Base-by-base conservation (phyloP, 129 eudicot species). In the Scalesia atractyloides region DNA sequence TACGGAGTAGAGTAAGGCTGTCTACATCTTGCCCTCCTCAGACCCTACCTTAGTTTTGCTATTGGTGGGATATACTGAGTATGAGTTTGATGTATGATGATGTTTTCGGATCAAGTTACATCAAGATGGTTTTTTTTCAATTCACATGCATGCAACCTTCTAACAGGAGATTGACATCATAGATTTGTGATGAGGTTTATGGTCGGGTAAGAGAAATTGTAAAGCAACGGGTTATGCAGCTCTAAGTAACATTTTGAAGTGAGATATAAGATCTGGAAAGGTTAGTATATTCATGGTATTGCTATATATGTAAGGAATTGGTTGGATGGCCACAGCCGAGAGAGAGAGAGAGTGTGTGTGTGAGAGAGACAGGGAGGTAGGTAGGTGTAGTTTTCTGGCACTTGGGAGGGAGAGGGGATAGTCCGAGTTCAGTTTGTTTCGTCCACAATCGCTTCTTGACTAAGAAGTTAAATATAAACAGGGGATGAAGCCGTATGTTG, bases 21-120 rank as follows among this genome's bases (percentile, higher is more conserved):
- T n/a, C n/a, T n/a, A n/a, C n/a, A n/a, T n/a, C n/a, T n/a, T n/a
- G n/a, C n/a, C n/a, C n/a, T n/a, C n/a, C n/a, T n/a, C n/a, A n/a
- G n/a, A n/a, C n/a, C n/a, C n/a, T n/a, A n/a, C n/a, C n/a, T n/a
- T n/a, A n/a, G n/a, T n/a, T n/a, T n/a, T n/a, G n/a, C n/a, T n/a
- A n/a, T n/a, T n/a, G n/a, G n/a, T n/a, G n/a, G n/a, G n/a, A n/a
- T n/a, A n/a, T n/a, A n/a, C n/a, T n/a, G n/a, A n/a, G n/a, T n/a
- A n/a, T n/a, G n/a, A n/a, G n/a, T n/a, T n/a, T n/a, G n/a, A n/a
- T n/a, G n/a, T n/a, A n/a, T n/a, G n/a, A n/a, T n/a, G n/a, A n/a
- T n/a, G n/a, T n/a, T n/a, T n/a, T n/a, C n/a, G 44, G 49, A 60
- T 73, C 59, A 73, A 54, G 48, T 60, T 63, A 13, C 68, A 11